Evolutionary conservation across 805 yeast genomes (phyloP), one percentile per base, ranked within the genome.

Genomic region (Ascoidea rubescens): DNA sequence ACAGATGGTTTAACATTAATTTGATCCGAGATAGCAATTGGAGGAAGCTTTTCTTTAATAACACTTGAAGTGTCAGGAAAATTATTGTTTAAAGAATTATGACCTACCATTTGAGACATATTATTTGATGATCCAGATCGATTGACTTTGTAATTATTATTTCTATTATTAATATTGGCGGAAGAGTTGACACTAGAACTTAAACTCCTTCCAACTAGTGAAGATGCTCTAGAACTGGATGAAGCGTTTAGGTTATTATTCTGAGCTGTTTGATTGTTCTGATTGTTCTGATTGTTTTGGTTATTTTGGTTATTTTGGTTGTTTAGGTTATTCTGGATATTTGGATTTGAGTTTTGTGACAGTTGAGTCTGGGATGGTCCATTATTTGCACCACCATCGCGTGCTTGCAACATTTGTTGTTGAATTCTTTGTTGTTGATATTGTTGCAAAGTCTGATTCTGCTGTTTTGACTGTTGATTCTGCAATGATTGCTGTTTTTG

Each of bases 21-120:
- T 17, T 77, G 79, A 48, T 75, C 75, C 1, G 96, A 82, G 45
- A 91, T 82, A 1, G 87, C 84, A 43, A 83, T 71, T n/a, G 82
- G 74, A 1, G 88, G 87, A 32, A 75, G 78, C 48, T 75, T 67
- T 21, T 82, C 75, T 53, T 78, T 74, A 31, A 75, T 73, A 43
- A 59, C 51, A 68, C 68, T 51, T 68, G 74, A 17, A 10, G 14
- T 10, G 14, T 37, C 43, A 37, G 14, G 8, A 4, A 37, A 8
- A 10, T 37, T 37, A 10, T 37, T 37, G 14, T 8, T 10, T 37
- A 10, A 14, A 37, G 43, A 8, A 21, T 21, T 21, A 21, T 21
- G 28, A 21, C 28, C 28, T 21, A 21, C 28, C 28, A 21, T 21
- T 21, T 21, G 28, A 21, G 28, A 21, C 28, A 21, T 21, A 21